Evolutionary conservation across 1,284 basidiomycete genomes (phyloP).

Genomic region (Schizopora paradoxa): DNA sequence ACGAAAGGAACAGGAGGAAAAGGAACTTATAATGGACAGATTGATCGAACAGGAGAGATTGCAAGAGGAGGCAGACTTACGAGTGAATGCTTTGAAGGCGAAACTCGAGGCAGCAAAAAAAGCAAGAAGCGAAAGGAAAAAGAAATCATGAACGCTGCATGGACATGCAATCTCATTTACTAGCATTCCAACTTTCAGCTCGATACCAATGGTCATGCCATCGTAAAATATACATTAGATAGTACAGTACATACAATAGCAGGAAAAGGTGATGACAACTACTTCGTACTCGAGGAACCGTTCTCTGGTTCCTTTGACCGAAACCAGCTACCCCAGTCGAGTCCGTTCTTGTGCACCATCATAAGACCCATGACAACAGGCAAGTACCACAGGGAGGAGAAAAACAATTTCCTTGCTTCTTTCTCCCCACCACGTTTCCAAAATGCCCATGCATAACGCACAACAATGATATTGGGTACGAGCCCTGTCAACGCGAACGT

Average conservation of each 20-base stretch:
- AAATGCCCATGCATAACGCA: constrained; percentile 70
- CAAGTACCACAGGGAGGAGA: constrained; percentile 87
- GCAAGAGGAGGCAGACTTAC: constrained; percentile 79
- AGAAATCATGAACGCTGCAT: constrained; percentile 24
- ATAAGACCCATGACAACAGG: constrained; percentile 88
- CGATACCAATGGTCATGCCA: not conserved
- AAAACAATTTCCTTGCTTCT: constrained; percentile 75
- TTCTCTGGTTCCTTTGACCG: constrained; percentile 27
- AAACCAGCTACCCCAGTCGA: constrained; percentile 65
- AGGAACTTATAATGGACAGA: constrained; percentile 77
- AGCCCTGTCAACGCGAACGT: constrained; percentile 77
- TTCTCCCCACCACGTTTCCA: constrained; percentile 75
- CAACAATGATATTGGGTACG: constrained; percentile 71
- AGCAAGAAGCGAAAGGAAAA: constrained; percentile 40
- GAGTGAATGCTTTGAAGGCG: constrained; percentile 58
- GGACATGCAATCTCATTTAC: too few relatives aligned
- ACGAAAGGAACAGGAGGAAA: constrained; percentile 60
- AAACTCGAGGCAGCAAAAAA: constrained; percentile 56
- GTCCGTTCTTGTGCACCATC: constrained; percentile 89
- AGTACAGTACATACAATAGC: constrained; percentile 3
- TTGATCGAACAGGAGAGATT: constrained; percentile 64
- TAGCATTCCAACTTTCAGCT: too few relatives aligned
- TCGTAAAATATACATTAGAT: not conserved
- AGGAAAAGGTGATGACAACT: not conserved
- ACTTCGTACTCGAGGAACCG: not conserved